Evolutionary conservation across 2,329 filamentous ascomycete genomes (phyloP), one percentile per base, ranked within the genome.

Genomic region (Rutstroemia sp.): DNA sequence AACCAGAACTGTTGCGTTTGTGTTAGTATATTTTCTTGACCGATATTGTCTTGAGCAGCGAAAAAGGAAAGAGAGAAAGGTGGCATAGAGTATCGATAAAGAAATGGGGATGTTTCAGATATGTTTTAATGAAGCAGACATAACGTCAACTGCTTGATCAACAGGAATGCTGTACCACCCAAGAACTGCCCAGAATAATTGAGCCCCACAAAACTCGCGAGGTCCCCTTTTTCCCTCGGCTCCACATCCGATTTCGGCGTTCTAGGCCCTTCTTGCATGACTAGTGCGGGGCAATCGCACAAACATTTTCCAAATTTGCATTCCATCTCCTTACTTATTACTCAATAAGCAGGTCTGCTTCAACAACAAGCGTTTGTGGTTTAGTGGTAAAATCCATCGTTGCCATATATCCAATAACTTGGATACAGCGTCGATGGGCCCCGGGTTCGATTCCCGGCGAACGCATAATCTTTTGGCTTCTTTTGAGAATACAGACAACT

Each of bases 1-100:
- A 16, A 94, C 79, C 37, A 95, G 75, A 46, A 94, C 81, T 68
- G 6, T 27, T 21, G 17, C 1, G 34, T 9, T 42, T 21, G 60
- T 65, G 60, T 42, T 42, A 66, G 60, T 57, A 6, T 30, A 14
- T 23, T 3, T 38, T 30, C 1, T 5, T 5, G 14, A 34, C 14
- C 30, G 1, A 34, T 34, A 5, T 16, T 58, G 1, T 41, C 5
- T 23, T 30, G 17, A 39, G 16, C 52, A 38, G 57, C 56, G 50
- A 39, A 9, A 27, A 6, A 1, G 3, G 19, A 30, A 7, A 16
- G 21, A n/a, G 16, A 51, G 30, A 8, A 19, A 27, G 9, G 8
- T 17, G 38, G 10, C 7, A 39, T 17, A 4, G 25, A 44, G 55
- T 44, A 17, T 21, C 51, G 41, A 9, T 21, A 1, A 25, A 12